These are phyloP conservation scores for Vaccinium myrtillus DNA, from an alignment of 148 eudicot genomes.

Conservation along the genomic window DNA sequence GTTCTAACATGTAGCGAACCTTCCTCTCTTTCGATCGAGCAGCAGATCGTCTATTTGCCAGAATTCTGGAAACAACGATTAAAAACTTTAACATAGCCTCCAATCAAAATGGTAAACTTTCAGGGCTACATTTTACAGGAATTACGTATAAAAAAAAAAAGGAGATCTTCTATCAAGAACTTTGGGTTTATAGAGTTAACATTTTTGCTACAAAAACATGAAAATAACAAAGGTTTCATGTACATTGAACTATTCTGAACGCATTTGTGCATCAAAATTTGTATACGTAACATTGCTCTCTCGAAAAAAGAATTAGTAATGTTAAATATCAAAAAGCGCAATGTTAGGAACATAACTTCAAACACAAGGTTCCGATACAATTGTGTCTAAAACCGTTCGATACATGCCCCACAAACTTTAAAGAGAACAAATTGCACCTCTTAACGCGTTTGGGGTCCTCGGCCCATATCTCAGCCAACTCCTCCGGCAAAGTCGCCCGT, in stretches of 20 bases:
- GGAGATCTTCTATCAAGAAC: not conserved
- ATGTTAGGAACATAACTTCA: not conserved
- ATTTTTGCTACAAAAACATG: no score
- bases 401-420: not conserved
- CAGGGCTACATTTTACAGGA: not conserved
- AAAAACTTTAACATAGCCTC: constrained; percentile 8
- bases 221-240: not conserved
- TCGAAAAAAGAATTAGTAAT: not conserved
- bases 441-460: constrained; percentile 69
- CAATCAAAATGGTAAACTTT: not conserved
- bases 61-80: constrained; percentile 36
- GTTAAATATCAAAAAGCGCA: not conserved
- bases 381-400: not conserved
- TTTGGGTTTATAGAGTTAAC: not conserved
- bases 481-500: constrained; percentile 49
- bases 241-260: no score
- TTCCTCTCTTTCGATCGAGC: constrained; percentile 70
- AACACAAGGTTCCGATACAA: not conserved
- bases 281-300: not conserved
- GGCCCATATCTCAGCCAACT: constrained; percentile 55
- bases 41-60: constrained; percentile 63
- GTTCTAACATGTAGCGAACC: constrained; percentile 56
- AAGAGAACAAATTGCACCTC: constrained; percentile 30
- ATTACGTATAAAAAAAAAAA: not conserved
- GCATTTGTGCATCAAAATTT: not conserved